Percentiles rank a stretch among this genome's conserved stretches.
Evolutionary conservation across 2,329 filamentous ascomycete genomes (phyloP).

Genomic region (Fusarium kyushuense): DNA sequence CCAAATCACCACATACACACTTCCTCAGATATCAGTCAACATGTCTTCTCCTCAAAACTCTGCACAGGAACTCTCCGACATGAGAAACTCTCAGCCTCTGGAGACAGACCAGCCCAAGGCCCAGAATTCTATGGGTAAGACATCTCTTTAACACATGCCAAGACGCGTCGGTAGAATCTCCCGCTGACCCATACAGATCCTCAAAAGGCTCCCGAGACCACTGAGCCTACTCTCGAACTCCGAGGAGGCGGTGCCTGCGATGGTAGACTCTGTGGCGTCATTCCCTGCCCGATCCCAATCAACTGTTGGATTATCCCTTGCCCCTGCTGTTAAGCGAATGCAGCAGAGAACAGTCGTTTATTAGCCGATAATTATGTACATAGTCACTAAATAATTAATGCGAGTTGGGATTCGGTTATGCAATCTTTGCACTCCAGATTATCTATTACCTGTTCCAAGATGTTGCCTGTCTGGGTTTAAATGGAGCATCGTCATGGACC

Average conservation of each 20-base stretch:
- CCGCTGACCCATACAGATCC: conserved; percentile 7
- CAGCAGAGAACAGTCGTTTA: not conserved
- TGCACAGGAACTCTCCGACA: conserved; percentile 13
- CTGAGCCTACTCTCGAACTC: conserved; percentile 15
- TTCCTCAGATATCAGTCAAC: fast-evolving
- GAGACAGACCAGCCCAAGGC: conserved; percentile 24
- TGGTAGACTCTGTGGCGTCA: conserved; percentile 27
- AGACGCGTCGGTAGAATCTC: not conserved
- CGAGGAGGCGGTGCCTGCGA: conserved; percentile 30
- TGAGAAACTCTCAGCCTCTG: conserved; percentile 5
- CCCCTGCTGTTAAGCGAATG: conserved; percentile 13
- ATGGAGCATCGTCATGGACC: not conserved
- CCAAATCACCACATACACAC: not conserved
- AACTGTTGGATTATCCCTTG: conserved; percentile 37
- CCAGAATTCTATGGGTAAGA: conserved; percentile 25
- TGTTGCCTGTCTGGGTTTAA: not conserved
- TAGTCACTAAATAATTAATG: not conserved
- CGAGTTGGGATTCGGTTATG: not conserved
- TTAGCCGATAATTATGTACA: not conserved
- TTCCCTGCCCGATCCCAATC: conserved; percentile 29
- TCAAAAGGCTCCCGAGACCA: conserved; percentile 16
- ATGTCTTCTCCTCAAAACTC: conserved; percentile 8
- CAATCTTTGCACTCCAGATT: not conserved
- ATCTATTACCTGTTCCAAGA: not conserved
- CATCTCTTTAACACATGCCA: too few species aligned